A percentile compares a stretch with the other conserved stretches of the same genome.
These are phyloP conservation scores for Nepenthes alata DNA, from an alignment of 179 eudicot genomes.

Conservation along the genomic window DNA sequence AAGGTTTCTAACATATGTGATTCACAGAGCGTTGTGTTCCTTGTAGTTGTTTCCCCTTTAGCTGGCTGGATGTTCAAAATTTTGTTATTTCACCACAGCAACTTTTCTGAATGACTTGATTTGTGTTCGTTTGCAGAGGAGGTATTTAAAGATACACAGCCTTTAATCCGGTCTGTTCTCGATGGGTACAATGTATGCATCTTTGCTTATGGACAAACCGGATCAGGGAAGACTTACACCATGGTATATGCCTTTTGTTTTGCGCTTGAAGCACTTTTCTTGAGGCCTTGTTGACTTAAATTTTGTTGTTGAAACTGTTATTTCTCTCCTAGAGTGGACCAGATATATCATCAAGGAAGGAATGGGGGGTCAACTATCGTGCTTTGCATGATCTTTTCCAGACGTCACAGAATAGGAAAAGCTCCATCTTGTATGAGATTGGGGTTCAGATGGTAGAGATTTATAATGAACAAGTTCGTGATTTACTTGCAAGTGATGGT, in stretches of 20 bases:
- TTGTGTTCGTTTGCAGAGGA: conserved; percentile 49
- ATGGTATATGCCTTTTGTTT: conserved; percentile 41
- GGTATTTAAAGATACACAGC: conserved; percentile 80
- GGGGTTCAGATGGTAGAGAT: conserved; percentile 96
- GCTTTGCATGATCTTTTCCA: conserved; percentile 86
- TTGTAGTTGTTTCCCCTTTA: not conserved
- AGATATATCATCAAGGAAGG: conserved; percentile 46
- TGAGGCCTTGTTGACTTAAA: no score
- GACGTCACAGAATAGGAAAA: conserved; percentile 65
- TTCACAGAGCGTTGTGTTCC: not conserved
- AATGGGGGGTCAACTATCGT: conserved; percentile 95
- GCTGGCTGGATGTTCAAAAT: not conserved
- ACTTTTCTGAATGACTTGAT: conserved; percentile 4
- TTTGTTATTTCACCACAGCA: not conserved
- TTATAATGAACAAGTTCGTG: conserved; percentile 95
- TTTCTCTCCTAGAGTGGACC: conserved; percentile 62
- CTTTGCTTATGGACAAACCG: conserved; percentile 96
- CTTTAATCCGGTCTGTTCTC: conserved; percentile 82
- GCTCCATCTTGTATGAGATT: conserved; percentile 62
- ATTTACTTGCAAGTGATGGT: conserved; percentile 53
- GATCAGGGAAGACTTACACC: conserved; percentile 95
- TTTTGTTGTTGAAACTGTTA: conserved; percentile 1
- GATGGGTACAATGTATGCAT: conserved; percentile 94
- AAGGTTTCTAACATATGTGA: conserved; percentile 38
- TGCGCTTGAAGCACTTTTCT: not conserved